phyloP scores from a whole-genome alignment of 2,329 filamentous ascomycete species.

The Bertia moriformis region DNA sequence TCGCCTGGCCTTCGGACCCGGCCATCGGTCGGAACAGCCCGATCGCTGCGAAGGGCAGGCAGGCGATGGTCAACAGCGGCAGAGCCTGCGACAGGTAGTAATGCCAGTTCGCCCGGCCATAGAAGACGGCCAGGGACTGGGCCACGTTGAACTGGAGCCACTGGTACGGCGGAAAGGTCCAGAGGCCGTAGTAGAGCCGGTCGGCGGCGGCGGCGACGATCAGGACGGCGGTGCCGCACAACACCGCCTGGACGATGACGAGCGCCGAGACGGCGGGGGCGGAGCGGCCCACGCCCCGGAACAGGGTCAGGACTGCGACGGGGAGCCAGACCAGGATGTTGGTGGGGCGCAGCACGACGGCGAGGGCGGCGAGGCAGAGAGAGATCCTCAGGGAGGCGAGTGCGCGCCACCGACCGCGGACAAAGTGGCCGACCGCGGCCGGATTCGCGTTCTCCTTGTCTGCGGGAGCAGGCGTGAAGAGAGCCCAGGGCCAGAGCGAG shows the following conservation, averaged over 20 bases:
- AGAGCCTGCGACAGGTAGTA: conserved; percentile 88
- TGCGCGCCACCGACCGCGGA: conserved; percentile 8
- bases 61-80: conserved; percentile 72
- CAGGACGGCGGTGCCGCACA: conserved; percentile 51
- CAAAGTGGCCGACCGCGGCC: conserved; percentile 15
- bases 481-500: conserved; percentile 74
- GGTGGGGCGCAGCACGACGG: conserved; percentile 77
- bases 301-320: conserved; percentile 38
- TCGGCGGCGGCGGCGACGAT: conserved; percentile 54
- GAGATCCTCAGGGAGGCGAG: conserved; percentile 34
- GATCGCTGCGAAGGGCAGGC: conserved; percentile 59
- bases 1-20: conserved; percentile 16
- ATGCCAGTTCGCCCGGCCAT: conserved; percentile 77
- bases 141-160: conserved; percentile 86
- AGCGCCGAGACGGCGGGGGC: conserved; percentile 27
- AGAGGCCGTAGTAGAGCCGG: conserved; percentile 65
- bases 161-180: conserved; percentile 76
- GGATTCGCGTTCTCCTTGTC: conserved; percentile 23
- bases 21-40: conserved; percentile 44
- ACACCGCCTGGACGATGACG: conserved; percentile 42
- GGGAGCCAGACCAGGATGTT: conserved; percentile 75
- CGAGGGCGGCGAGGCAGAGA: conserved; percentile 62
- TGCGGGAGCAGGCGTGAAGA: conserved; percentile 29
- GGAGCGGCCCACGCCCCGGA: conserved; percentile 21
- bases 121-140: conserved; percentile 79